phyloP scores from a whole-genome alignment of 305 asterid genomes.

The Vinca major region DNA sequence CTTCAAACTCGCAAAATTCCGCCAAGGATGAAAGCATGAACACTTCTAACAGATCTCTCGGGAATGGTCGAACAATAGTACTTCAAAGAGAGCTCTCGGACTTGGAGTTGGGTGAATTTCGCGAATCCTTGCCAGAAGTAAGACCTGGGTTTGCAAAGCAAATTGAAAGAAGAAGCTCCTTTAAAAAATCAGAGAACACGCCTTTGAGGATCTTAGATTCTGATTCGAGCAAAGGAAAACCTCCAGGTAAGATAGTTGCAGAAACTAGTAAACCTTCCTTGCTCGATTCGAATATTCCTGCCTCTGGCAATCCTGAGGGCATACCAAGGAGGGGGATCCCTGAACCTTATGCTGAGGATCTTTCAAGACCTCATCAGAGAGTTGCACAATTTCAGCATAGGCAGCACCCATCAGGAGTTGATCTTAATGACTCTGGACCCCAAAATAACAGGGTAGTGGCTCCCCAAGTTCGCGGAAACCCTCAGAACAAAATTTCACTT shows the following conservation, averaged over 20 bases:
- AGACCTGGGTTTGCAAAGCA: conserved; percentile 38
- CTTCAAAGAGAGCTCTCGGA: conserved; percentile 77
- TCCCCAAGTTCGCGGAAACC: conserved; percentile 35
- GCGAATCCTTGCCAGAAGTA: conserved; percentile 61
- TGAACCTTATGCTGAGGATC: conserved; percentile 41
- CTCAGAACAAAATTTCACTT: conserved; percentile 34
- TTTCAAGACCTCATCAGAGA: conserved; percentile 40
- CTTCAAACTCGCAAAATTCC: conserved; percentile 31
- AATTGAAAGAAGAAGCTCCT: conserved; percentile 49
- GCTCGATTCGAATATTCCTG: conserved; percentile 18
- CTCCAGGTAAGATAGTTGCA: conserved; percentile 34
- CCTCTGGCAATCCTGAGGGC: conserved; percentile 39
- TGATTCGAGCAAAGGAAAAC: conserved; percentile 42
- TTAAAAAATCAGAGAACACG: conserved; percentile 43
- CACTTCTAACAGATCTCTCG: conserved; percentile 31
- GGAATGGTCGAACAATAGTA: conserved; percentile 45
- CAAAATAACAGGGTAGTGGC: conserved; percentile 30
- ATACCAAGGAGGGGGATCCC: conserved; percentile 42
- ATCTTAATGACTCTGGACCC: conserved; percentile 35
- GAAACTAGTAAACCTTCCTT: conserved; percentile 47
- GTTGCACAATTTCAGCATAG: conserved; percentile 34
- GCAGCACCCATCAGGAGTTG: conserved; percentile 38
- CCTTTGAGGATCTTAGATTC: conserved; percentile 45
- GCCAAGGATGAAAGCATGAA: conserved; percentile 43
- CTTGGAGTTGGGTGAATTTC: conserved; percentile 88